Evolutionary conservation across 305 asterid species (phyloP).

Genomic region (Stenogyne calaminthoides): DNA sequence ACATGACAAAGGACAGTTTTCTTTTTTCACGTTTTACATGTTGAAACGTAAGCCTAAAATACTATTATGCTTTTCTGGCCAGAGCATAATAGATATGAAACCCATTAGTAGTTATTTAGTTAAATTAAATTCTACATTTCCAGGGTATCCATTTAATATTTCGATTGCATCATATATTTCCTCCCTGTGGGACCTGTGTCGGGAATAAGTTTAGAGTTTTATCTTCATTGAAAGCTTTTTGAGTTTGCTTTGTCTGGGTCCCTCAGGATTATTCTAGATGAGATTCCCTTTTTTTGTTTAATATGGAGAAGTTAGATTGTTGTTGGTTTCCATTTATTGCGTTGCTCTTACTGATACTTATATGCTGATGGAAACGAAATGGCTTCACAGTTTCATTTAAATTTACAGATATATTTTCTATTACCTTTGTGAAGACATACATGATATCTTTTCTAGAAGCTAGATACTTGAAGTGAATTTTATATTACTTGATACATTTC

Average conservation of each 20-base stretch:
- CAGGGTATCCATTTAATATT: neutral
- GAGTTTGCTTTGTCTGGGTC: neutral
- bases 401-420: neutral
- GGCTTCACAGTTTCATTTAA: neutral
- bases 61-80: neutral
- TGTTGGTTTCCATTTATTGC: too few species aligned
- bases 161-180: neutral
- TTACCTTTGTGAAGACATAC: neutral
- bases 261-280: neutral
- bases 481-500: neutral
- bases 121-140: neutral
- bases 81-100: neutral
- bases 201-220: neutral
- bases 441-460: neutral
- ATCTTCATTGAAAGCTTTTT: neutral
- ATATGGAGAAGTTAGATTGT: slow-evolving; percentile 2
- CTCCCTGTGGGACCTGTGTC: neutral
- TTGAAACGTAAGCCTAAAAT: neutral
- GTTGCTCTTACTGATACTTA: neutral
- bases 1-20: neutral
- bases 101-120: neutral
- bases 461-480: neutral
- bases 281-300: neutral
- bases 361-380: neutral
- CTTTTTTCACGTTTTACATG: neutral